Conservation (phyloP, 2,329 filamentous ascomycete species). For the Cytospora schulzeri region DNA sequence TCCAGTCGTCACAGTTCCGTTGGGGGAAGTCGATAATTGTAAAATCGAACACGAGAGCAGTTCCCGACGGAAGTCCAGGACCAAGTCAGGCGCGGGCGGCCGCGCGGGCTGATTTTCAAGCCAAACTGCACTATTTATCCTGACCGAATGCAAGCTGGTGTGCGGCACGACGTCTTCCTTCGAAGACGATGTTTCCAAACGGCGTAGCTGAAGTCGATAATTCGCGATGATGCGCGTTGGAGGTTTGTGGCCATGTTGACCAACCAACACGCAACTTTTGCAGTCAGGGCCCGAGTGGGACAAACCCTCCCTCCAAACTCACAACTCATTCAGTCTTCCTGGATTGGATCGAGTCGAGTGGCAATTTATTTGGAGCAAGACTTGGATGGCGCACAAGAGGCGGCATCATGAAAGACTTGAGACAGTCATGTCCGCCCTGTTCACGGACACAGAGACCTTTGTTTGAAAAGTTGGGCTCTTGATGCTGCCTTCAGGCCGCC, state of each 20-base stretch:
- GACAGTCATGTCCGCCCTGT: no score
- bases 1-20: background rate
- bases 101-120: background rate
- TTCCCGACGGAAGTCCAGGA: background rate
- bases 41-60: background rate
- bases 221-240: background rate
- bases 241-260: background rate
- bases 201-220: background rate
- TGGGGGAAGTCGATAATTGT: background rate
- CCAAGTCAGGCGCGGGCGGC: no score
- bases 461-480: no score
- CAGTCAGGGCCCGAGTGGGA: constrained; percentile 1
- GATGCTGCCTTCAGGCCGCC: no score
- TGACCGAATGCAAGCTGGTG: background rate
- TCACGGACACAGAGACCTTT: no score
- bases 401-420: no score
- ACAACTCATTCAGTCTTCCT: background rate
- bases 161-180: background rate
- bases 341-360: background rate
- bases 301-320: background rate
- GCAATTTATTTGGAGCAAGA: background rate
- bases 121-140: background rate
- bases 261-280: background rate
- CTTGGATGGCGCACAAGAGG: no score
- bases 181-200: background rate